Conservation (phyloP, 2,329 filamentous ascomycete species). For the Biscogniauxia mediterranea region DNA sequence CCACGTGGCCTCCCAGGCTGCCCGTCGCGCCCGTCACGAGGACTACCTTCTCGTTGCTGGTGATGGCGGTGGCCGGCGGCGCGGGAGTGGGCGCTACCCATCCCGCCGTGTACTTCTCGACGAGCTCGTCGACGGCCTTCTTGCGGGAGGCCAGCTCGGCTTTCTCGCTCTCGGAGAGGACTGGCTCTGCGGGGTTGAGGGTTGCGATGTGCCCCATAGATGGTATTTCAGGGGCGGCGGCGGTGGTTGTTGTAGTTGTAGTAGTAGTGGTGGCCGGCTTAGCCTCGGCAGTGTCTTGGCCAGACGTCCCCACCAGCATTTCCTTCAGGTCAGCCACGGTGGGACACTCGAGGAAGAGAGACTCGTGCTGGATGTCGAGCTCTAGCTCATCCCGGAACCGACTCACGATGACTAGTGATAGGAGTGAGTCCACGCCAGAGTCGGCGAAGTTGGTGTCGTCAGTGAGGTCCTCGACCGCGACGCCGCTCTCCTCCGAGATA, state of each 20-base stretch:
- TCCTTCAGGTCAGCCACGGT: constrained; percentile 11
- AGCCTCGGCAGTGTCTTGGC: too few relatives aligned
- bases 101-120: constrained; percentile 10
- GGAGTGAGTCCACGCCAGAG: constrained; percentile 15
- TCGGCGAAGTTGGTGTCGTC: constrained; percentile 22
- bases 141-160: constrained; percentile 6
- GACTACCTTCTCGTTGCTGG: constrained; percentile 26
- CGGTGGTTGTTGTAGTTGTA: too few relatives aligned
- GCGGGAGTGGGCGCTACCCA: constrained; percentile 4
- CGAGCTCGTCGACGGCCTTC: constrained; percentile 11
- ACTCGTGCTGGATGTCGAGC: constrained; percentile 11
- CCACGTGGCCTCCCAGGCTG: constrained; percentile 38
- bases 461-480: constrained; percentile 19
- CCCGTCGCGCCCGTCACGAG: constrained; percentile 41
- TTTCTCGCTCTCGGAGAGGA: constrained; percentile 1
- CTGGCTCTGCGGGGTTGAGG: background rate
- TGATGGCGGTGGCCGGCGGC: constrained; percentile 24
- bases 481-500: constrained; percentile 19
- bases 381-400: constrained; percentile 16
- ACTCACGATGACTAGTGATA: constrained; percentile 17
- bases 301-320: background rate
- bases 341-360: constrained; percentile 11
- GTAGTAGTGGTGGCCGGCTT: background rate
- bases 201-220: background rate
- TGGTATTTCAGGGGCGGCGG: background rate